phyloP scores from a whole-genome alignment of 2,329 filamentous ascomycete species.

The Furcasterigmium sp. region DNA sequence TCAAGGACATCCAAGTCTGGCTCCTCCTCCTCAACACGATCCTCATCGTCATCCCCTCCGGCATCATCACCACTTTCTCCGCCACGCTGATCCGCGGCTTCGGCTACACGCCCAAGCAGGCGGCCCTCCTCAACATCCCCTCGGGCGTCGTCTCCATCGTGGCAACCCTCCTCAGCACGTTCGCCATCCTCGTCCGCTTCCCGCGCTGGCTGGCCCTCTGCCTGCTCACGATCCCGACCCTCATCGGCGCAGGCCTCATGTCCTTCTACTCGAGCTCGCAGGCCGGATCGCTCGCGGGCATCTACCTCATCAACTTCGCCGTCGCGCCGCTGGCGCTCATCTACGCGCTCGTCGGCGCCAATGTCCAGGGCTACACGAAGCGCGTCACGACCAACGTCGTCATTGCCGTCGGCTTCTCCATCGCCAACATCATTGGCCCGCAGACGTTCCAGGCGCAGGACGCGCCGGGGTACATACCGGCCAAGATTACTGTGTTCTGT shows the following conservation, averaged over 20 bases:
- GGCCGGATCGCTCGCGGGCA: conserved; percentile 30
- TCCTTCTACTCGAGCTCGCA: conserved; percentile 24
- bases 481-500: not conserved
- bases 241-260: conserved; percentile 35
- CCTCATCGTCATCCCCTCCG: conserved; percentile 68
- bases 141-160: conserved; percentile 47
- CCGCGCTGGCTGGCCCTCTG: too few relatives aligned
- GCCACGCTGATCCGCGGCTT: conserved; percentile 71
- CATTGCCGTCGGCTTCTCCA: conserved; percentile 34
- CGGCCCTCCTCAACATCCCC: conserved; percentile 71
- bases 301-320: conserved; percentile 40
- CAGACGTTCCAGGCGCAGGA: conserved; percentile 28
- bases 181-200: too few relatives aligned
- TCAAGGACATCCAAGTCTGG: conserved; percentile 62
- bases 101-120: conserved; percentile 59
- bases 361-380: conserved; percentile 37
- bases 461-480: conserved; percentile 24
- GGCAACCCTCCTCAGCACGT: too few relatives aligned
- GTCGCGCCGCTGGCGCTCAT: conserved; percentile 34
- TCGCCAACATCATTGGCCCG: conserved; percentile 35
- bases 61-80: conserved; percentile 67
- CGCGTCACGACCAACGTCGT: conserved; percentile 34
- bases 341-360: conserved; percentile 32
- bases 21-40: conserved; percentile 61
- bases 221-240: conserved; percentile 25